Base-by-base conservation (phyloP, 1,139 yeast species). In the Kodamaea anthophila region DNA sequence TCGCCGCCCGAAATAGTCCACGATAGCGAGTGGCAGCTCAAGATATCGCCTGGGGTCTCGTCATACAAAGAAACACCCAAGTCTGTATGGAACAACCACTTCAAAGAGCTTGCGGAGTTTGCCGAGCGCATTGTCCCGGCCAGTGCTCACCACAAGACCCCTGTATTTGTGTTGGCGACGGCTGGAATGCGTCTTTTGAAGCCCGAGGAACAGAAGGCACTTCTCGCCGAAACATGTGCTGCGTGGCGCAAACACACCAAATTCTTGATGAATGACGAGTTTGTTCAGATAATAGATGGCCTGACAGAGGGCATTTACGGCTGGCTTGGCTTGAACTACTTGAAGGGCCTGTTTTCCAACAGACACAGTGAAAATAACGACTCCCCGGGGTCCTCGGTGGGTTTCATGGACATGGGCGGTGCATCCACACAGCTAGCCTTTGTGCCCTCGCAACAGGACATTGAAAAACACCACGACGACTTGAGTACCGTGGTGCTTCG, bases 331-430 rank as follows among this genome's bases (percentile, higher is more conserved):
- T 55, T 82, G 32, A 83, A 83, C 46, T 82, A 81, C 50, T 50
- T 82, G 28, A 62, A 73, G 65, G 77, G 75, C 0, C 70, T 65
- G 41, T 65, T 77, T 28, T 13, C 4, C 9, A 11, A 24, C 15
- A 24, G 18, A 11, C 5, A 15, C 9, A 15, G 20, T 5, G 18
- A 23, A 8, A 10, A 23, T 12, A 55, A 73, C 31, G 51, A 63
- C 30, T 24, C 29, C 49, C 0, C 21, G 5, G 27, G 27, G 8
- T 61, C 62, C n/a, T 73, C 86, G 0, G 70, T 73, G 34, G 94
- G 94, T 2, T 82, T 83, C 45, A 80, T 83, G 88, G 94, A 82
- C 51, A 82, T 82, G 94, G 94, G 94, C 5, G 94, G 94, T 12
- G 94, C 93, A 0, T 80, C 88, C 3, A 79, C 87, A 0, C 94